Conservation (phyloP, 176 grass and related monocot genomes). For the Stipa capillata region DNA sequence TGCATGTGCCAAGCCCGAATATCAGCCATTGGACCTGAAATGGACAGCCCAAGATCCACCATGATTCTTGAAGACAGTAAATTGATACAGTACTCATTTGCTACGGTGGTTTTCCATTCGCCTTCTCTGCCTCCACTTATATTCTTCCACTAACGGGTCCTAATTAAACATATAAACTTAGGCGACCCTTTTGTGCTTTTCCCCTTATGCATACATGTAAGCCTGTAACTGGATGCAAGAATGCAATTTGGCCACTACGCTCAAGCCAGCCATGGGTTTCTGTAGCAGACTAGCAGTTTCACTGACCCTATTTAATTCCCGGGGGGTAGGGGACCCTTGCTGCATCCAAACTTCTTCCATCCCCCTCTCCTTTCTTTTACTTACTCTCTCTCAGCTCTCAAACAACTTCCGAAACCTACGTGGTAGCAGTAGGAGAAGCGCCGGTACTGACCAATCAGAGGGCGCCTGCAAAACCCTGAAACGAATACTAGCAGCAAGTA, state of each 20-base stretch:
- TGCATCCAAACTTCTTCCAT: constrained; percentile 5
- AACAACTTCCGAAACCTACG: not conserved
- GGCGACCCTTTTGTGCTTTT: not conserved
- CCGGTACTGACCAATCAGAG: constrained; percentile 11
- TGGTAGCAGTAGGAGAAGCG: not conserved
- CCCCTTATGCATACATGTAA: no score
- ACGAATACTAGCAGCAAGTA: no score
- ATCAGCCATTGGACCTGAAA: no score
- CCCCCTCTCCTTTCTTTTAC: not conserved
- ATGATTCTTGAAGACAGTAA: not conserved
- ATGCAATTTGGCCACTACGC: constrained; percentile 17
- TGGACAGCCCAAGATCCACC: no score
- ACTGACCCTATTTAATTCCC: constrained; percentile 39
- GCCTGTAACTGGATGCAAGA: no score
- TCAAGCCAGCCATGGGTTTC: not conserved
- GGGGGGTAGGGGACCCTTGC: constrained; percentile 21
- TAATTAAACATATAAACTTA: not conserved
- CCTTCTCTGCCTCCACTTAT: no score
- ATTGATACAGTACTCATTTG: no score
- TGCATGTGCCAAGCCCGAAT: no score
- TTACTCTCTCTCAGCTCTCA: not conserved
- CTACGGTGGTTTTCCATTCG: no score
- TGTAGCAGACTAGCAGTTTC: not conserved
- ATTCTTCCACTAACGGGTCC: not conserved
- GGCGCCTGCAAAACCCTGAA: constrained; percentile 15